A percentile compares a stretch with the other conserved stretches of the same genome.
Conservation (phyloP, 2,329 filamentous ascomycete genomes). For the Triangularia verruculosa region DNA sequence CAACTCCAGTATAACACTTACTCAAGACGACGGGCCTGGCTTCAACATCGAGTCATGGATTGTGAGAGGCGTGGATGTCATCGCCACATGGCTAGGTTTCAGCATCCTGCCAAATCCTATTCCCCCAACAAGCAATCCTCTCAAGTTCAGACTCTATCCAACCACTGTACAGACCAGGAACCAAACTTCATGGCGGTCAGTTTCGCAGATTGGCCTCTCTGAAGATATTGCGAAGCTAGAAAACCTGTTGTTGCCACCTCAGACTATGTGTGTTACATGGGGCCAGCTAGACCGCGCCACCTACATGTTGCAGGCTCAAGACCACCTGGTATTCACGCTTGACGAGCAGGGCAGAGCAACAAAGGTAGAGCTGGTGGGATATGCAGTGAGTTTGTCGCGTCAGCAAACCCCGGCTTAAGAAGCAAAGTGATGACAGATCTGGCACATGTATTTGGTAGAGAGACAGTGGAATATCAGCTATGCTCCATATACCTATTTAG, state of each 20-base stretch:
- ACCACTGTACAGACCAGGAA: constrained; percentile 26
- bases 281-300: constrained; percentile 32
- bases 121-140: no score
- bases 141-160: no score
- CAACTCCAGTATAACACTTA: no score
- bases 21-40: no score
- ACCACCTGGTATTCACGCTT: constrained; percentile 32
- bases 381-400: constrained; percentile 11
- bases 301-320: constrained; percentile 34
- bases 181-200: constrained; percentile 34
- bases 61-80: no score
- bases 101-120: no score
- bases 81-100: no score
- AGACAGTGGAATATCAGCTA: no score
- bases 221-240: constrained; percentile 25
- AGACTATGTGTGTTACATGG: constrained; percentile 35
- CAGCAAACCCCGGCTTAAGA: neutral
- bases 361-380: constrained; percentile 17
- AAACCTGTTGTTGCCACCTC: constrained; percentile 28
- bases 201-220: constrained; percentile 28
- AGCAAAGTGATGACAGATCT: no score
- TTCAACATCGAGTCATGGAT: no score
- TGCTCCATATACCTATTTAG: no score
- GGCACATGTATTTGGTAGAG: no score
- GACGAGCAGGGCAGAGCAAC: constrained; percentile 13